Base-by-base conservation (phyloP, 345 rosid species). In the Durio zibethinus region DNA sequence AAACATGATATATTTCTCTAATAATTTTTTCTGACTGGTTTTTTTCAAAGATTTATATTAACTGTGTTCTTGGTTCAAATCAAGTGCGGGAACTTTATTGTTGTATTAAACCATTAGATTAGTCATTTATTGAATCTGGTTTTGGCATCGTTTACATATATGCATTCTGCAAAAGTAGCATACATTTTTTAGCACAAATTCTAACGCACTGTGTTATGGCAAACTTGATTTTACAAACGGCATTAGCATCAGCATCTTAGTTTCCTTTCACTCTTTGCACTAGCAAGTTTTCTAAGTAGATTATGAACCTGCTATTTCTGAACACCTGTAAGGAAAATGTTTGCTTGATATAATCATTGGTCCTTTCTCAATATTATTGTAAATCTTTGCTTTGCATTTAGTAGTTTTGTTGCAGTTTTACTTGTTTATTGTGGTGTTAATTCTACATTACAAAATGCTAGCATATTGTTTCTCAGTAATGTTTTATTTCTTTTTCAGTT, bases 401-500 rank as follows among this genome's bases (percentile, higher is more conserved):
- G 43, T 68, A n/a, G 50, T 4, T 33, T 43, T 23, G 14, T 60
- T 27, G 14, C 11, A 23, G 14, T 31, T 20, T 4, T 70, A 43
- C 21, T 33, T 38, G 0, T 3, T 54, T 21, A 42, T 18, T 65
- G 57, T 52, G 23, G 16, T 36, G 10, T 70, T 7, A 36, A 33
- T 57, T 36, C 43, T 48, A 25, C 9, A 40, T 33, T 52, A 50
- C 68, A 29, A 43, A 40, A 61, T 20, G 42, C 2, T 5, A 10
- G 25, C 20, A 68, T 6, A 35, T 33, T 11, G 8, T 31, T 69
- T 48, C 68, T 76, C 33, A 54, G 20, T 61, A 38, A 29, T 16
- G 7, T 43, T 45, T 18, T 2, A 14, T 36, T 76, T 47, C 15
- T 54, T 62, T 66, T 83, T 31, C 82, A 86, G 89, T 66, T 86